Base-by-base conservation (phyloP, 805 yeast genomes). In the Saccharomyces eubayanus region DNA sequence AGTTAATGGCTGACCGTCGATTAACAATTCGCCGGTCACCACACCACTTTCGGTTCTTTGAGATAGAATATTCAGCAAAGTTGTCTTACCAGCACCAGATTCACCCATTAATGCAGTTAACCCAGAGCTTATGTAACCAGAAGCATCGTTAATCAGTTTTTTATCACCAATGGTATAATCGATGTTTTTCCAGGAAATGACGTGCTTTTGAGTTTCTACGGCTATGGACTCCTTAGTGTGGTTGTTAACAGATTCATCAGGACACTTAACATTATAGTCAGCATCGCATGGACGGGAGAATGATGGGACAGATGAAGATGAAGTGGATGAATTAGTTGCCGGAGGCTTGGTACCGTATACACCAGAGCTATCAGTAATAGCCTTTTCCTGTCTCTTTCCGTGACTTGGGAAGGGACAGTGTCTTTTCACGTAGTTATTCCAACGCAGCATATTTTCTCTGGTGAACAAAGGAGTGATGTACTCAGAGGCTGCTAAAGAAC, bases 111-210 rank as follows among this genome's bases (percentile, higher is more conserved):
- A 64, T 1, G 84, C 80, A 28, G 77, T 74, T 53, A 75, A 62
- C 51, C 88, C 88, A 5, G 87, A 87, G 62, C 78, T 79, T 54
- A 82, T 85, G 76, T 82, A 83, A 12, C 88, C 88, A 59, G 76
- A 79, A 30, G 76, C 74, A 54, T 70, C 67, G 55, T 72, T 70
- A 46, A 77, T 65, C 30, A 75, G 57, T 40, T 69, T 60, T 30
- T 46, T 51, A 10, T 51, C 54, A 5, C 54, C 53, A 46, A 83
- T 77, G 31, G 73, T 75, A 61, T 82, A 84, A 57, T 75, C 69
- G 14, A 84, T 78, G 59, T 82, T 69, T 59, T 76, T 77, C 89
- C 88, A 83, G 57, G 75, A 74, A 66, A 79, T 79, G 27, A 78
- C 67, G 58, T 81, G 83, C 54, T 67, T 60, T 30, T 58, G 72